These are phyloP conservation scores for Tolypocladium guangdongense DNA, from an alignment of 2,329 filamentous ascomycete species.

Conservation along the genomic window DNA sequence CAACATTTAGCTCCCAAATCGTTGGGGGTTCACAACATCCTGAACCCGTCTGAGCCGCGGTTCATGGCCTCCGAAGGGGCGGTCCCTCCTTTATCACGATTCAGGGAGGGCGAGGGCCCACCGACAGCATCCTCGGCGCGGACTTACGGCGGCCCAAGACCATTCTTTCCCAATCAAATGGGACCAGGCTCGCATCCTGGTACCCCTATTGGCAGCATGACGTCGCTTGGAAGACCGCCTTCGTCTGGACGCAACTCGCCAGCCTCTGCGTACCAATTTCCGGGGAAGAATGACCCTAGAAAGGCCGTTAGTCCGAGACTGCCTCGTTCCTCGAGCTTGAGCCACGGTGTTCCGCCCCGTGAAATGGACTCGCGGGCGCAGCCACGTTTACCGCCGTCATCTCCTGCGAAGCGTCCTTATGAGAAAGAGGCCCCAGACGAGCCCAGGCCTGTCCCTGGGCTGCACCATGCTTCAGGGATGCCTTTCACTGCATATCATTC, in stretches of 20 bases:
- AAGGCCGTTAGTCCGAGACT: conserved; percentile 20
- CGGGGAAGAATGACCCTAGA: conserved; percentile 16
- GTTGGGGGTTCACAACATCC: conserved; percentile 25
- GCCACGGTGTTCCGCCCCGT: conserved; percentile 11
- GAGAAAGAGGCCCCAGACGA: conserved; percentile 17
- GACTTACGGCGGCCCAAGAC: conserved; percentile 11
- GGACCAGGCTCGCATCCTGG: conserved; percentile 21
- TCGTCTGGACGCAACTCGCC: conserved; percentile 22
- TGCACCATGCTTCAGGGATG: conserved; percentile 14
- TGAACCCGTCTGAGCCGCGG: conserved; percentile 24
- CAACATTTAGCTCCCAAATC: conserved; percentile 14
- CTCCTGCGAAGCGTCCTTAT: conserved; percentile 21
- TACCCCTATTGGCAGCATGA: conserved; percentile 17
- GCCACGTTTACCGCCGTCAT: conserved; percentile 9
- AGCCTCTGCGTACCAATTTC: conserved; percentile 18
- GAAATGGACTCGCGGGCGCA: conserved; percentile 13
- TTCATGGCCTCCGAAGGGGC: conserved; percentile 8
- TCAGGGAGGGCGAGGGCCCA: conserved; percentile 8
- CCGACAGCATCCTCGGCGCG: conserved; percentile 9
- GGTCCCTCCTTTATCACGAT: conserved; percentile 3
- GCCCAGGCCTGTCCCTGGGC: conserved; percentile 12
- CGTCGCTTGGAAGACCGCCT: conserved; percentile 15
- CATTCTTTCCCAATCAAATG: conserved; percentile 15
- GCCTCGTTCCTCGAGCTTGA: conserved; percentile 17
- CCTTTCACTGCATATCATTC: conserved; percentile 10